Percentiles rank a stretch among this genome's conserved stretches.
Conservation (phyloP, 2,329 filamentous ascomycete genomes). For the Ceratocystis huliohia region DNA sequence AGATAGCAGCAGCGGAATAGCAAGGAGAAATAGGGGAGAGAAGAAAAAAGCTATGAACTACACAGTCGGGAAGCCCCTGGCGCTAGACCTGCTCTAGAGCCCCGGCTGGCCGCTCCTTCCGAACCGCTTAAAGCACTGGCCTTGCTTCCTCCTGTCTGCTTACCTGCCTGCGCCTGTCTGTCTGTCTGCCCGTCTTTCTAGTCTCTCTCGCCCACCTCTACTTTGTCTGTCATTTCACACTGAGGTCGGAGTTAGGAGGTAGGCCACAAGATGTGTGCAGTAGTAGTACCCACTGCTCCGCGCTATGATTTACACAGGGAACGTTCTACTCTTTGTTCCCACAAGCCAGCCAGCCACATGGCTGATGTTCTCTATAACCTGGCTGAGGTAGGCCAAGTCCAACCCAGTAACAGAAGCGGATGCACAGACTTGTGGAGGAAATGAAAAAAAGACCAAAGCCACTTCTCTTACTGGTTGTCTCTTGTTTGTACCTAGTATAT, state of each 20-base stretch:
- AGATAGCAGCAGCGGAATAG: too few relatives aligned
- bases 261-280: too few relatives aligned
- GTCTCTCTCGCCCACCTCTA: neutral
- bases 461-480: neutral
- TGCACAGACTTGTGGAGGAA: neutral
- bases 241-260: too few relatives aligned
- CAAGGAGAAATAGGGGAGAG: too few relatives aligned
- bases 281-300: neutral
- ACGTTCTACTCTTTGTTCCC: neutral
- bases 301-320: neutral
- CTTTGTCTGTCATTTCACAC: too few relatives aligned
- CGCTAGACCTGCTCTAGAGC: conserved; percentile 4
- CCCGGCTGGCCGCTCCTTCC: neutral
- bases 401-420: neutral
- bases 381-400: neutral
- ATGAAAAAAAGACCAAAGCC: conserved; percentile 3
- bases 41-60: neutral
- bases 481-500: neutral
- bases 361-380: neutral
- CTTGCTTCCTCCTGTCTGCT: neutral
- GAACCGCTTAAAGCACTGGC: neutral
- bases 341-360: neutral
- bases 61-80: conserved; percentile 9
- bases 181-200: neutral
- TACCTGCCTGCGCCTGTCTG: neutral